Evolutionary conservation across 2,329 filamentous ascomycete genomes (phyloP), one percentile per base, ranked within the genome.

Genomic region (Erysiphe pulchra): DNA sequence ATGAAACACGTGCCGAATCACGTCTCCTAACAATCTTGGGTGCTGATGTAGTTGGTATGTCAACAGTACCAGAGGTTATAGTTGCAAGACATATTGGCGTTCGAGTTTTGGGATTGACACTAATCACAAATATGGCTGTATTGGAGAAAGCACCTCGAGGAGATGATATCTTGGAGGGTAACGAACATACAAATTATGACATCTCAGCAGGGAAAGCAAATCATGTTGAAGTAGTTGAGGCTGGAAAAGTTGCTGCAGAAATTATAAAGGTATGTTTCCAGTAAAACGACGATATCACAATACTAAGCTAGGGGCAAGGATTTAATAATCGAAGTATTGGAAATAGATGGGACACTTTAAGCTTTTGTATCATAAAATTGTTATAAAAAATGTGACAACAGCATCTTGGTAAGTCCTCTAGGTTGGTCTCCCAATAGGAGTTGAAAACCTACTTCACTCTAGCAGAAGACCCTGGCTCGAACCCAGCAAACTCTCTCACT

Each of bases 31-130:
- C 65, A 36, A 62, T 62, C 42, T 59, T 77, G 7, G 74, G 75
- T 7, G 74, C 73, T n/a, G 75, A 79, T 54, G 62, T 78, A n/a
- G 75, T 79, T 1, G 75, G 75, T 13, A 79, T 80, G 75, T 77
- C 71, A 31, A 79, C 75, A 0, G 73, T 79, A 28, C 75, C 75
- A 8, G 75, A 80, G 55, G 75, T 78, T 45, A 68, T 79, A 44
- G 71, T 75, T 14, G 75, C 75, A 31, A 65, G 75, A 50, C 75
- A 80, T 56, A 68, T 65, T 46, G 71, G 69, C n/a, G 66, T 79
- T 52, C 63, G 68, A 28, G 70, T 80, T 7, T 60, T 79, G 34
- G 75, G 73, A 6, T 68, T 79, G 54, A 77, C 73, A 55, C 59
- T 80, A 42, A 74, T 79, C 18, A 79, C 75, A 14, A 79, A 80